Evolutionary conservation across 805 yeast species (phyloP), one percentile per base, ranked within the genome.

Genomic region (Metschnikowia sp.): DNA sequence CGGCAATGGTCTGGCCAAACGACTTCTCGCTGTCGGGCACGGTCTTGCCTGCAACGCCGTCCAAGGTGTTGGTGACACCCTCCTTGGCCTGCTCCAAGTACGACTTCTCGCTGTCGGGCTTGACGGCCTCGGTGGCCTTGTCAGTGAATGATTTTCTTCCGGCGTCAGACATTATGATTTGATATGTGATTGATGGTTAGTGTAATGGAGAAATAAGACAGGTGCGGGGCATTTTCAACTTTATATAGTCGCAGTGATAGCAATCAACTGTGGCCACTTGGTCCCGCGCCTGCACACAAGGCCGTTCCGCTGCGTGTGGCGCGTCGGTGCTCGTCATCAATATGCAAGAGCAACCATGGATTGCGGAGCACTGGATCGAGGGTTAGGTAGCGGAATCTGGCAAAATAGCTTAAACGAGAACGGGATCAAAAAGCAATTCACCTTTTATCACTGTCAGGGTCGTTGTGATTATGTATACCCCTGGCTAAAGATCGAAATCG

Each of bases 111-210:
- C 78, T 68, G 53, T 88, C 84, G 55, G 96, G 96, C 56, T 78
- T 85, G 37, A 84, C 50, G 37, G 78, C 61, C 75, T 88, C 96
- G 45, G 77, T 48, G 57, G 79, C 70, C 70, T 88, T 86, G 65
- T 84, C 85, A 55, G 82, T 57, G 63, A 88, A 77, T 65, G 79
- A 72, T 74, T 89, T 88, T 84, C 96, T 86, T 61, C 86, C 88
- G 52, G 77, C 63, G 67, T 74, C 73, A 55, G 73, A 63, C 73
- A 68, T 68, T 13, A 8, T 47, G 13, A 10, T n/a, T 13, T 12
- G 29, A 13, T 33, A 36, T 36, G 13, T 19, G 32, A 26, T 32
- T 18, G 33, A 30, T 29, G 10, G 22, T 30, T 30, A 4, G 29
- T 9, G 10, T 7, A 32, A 3, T 12, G 36, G 10, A 32, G 15